These are phyloP conservation scores for Arctium lappa DNA, from an alignment of 129 eudicot genomes.

Conservation along the genomic window DNA sequence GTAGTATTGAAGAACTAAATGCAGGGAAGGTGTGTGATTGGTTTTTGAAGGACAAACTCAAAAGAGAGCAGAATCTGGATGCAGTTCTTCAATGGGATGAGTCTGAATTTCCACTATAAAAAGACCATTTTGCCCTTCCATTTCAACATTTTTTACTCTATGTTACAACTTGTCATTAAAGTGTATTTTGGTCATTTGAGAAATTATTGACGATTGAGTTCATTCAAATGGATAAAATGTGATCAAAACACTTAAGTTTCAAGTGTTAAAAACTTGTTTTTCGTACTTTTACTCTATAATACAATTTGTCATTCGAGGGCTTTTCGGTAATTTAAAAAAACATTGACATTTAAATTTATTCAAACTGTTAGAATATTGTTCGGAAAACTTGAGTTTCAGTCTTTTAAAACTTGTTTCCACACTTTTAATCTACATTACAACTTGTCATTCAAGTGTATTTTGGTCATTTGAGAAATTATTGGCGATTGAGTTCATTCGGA, in stretches of 20 bases:
- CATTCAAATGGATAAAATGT: not conserved
- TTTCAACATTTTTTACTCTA: not conserved
- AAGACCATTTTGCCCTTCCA: not conserved
- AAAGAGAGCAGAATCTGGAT: slow-evolving; percentile 75
- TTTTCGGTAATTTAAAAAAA: no score
- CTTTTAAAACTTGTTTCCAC: not conserved
- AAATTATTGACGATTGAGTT: not conserved
- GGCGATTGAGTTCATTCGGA: not conserved
- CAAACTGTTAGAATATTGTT: not conserved
- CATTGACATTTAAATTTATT: not conserved
- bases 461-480: not conserved
- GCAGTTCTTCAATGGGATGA: slow-evolving; percentile 88
- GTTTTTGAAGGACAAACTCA: slow-evolving; percentile 87
- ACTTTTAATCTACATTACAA: not conserved
- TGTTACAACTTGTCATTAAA: not conserved
- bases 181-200: not conserved
- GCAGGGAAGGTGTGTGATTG: slow-evolving; percentile 91
- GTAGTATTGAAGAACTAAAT: slow-evolving; percentile 80
- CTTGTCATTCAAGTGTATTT: not conserved
- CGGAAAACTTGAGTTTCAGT: not conserved
- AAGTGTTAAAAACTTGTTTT: not conserved
- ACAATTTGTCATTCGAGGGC: not conserved
- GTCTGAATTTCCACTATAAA: slow-evolving; percentile 40
- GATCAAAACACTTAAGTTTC: not conserved
- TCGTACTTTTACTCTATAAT: not conserved